Evolutionary conservation across 495 filamentous ascomycete species (phyloP), one percentile per base, ranked within the genome.

Genomic region (Daldinia loculata): DNA sequence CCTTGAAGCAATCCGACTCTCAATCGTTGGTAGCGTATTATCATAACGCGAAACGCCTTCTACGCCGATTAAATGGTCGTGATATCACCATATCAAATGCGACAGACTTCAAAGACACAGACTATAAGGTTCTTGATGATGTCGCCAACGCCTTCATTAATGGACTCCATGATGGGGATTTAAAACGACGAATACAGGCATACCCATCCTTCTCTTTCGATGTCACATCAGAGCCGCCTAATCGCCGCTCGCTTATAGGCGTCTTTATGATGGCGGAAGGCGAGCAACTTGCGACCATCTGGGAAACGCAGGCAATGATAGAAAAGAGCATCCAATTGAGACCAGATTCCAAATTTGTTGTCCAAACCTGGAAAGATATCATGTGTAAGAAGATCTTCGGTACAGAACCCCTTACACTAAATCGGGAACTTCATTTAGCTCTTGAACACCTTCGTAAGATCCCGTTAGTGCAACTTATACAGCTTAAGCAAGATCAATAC

Each of bases 181-280:
- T 89, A 45, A 79, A 75, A 48, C 64, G 61, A 5, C 75, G 81
- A 29, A 63, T 88, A 22, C 56, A 77, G 22, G 71, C 60, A 1
- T 83, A 81, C 56, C 71, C 72, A 43, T 86, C 82, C 4, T 73
- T 87, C 11, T 63, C 63, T 30, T 30, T 61, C 6, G 62, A 67
- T n/a, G 70, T 70, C 15, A 63, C 76, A 1, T 72, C 73, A 29
- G 56, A 70, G 6, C 26, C 61, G 8, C 62, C 59, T 19, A 68
- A 79, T 56, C 63, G 74, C 53, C 80, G 84, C 17, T 84, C 84
- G 4, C 83, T 89, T 0, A 63, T 72, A 22, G 83, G 85, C 0
- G 76, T 83, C 1, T 75, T 80, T 56, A 80, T 70, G n/a, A 82
- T 87, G 36, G 68, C 82, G 5, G 86, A 89, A 60, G 85, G 86